Evolutionary conservation across 768 basidiomycete species (phyloP).

Genomic region (Galerina marginata): DNA sequence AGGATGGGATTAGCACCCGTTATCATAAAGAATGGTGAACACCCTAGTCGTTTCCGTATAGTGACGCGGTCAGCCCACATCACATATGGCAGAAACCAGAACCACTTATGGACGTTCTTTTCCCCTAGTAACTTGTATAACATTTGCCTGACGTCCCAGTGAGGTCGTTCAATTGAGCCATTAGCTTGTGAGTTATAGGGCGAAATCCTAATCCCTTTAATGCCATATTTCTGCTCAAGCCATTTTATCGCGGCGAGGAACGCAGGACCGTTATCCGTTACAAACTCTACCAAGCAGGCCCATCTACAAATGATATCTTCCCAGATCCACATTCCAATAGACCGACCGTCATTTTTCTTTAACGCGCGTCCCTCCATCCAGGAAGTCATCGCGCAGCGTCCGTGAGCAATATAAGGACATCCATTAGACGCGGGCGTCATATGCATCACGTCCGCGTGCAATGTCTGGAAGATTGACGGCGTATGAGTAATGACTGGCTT

Average conservation of each 20-base stretch:
- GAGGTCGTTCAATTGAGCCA: conserved; percentile 24
- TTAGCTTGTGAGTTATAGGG: too few species aligned
- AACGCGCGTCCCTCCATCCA: conserved; percentile 30
- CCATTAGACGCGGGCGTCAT: conserved; percentile 20
- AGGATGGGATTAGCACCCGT: too few species aligned
- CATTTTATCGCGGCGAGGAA: too few species aligned
- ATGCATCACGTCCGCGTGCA: conserved; percentile 11
- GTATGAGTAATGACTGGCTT: conserved; percentile 22
- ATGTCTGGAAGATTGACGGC: conserved; percentile 7
- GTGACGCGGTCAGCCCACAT: conserved; percentile 40
- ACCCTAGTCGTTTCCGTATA: too few species aligned
- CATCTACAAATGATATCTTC: too few species aligned
- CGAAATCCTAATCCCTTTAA: too few species aligned
- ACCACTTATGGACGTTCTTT: conserved; percentile 13
- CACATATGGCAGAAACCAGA: conserved; percentile 22
- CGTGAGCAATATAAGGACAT: conserved; percentile 30
- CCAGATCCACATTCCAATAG: conserved; percentile 29
- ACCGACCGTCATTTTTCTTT: conserved; percentile 21
- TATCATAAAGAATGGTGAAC: too few species aligned
- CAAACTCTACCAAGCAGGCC: too few species aligned
- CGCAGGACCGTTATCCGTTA: too few species aligned
- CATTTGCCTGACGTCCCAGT: conserved; percentile 23
- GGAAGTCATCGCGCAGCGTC: conserved; percentile 17
- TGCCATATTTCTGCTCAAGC: too few species aligned
- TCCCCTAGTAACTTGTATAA: conserved; percentile 14